phyloP scores from a whole-genome alignment of 177 flowering plant genomes.

The Vitis hybrid region DNA sequence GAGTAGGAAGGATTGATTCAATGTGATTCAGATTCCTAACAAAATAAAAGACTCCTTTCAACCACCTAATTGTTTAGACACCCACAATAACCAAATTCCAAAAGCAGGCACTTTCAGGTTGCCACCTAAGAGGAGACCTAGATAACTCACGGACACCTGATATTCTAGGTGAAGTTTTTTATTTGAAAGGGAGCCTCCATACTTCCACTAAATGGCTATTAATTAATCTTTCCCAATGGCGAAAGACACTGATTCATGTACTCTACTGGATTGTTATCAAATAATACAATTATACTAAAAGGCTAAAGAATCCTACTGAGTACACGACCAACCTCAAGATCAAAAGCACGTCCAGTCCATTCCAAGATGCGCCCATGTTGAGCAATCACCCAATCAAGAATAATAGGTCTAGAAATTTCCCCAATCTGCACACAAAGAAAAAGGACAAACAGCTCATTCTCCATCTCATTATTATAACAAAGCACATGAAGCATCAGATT shows the following conservation, averaged over 20 bases:
- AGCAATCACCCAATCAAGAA: slow-evolving; percentile 79
- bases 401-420: slow-evolving; percentile 53
- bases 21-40: no score
- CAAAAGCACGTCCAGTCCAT: slow-evolving; percentile 78
- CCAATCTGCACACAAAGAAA: slow-evolving; percentile 48
- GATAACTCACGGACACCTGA: no score
- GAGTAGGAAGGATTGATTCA: no score
- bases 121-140: no score
- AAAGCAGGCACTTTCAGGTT: no score
- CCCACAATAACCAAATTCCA: no score
- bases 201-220: no score
- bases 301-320: neutral
- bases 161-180: no score
- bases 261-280: neutral
- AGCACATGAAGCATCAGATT: neutral
- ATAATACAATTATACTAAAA: neutral
- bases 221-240: no score
- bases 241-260: neutral
- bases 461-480: neutral
- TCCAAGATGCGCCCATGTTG: slow-evolving; percentile 64
- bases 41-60: no score
- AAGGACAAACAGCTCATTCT: neutral
- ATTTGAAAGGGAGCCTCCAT: no score
- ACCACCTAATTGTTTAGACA: no score
- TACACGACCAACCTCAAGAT: slow-evolving; percentile 60